Conservation (phyloP, 2,329 filamentous ascomycete genomes). For the Trichoderma atrobrunneum region DNA sequence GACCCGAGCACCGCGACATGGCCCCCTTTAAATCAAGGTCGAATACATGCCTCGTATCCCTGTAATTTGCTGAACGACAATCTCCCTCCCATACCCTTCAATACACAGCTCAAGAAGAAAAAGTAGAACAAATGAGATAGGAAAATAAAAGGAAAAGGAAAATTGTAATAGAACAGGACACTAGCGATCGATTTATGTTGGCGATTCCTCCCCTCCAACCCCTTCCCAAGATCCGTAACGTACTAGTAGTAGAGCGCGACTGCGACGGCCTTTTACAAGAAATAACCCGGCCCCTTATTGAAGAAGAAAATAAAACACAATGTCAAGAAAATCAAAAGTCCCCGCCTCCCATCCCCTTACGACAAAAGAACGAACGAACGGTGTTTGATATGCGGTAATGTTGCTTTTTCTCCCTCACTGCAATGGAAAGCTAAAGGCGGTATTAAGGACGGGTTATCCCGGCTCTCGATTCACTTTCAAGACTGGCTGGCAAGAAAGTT, state of each 20-base stretch:
- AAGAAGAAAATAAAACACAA: conserved; percentile 2
- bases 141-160: neutral
- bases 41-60: neutral
- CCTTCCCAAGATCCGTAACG: neutral
- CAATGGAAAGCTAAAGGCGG: neutral
- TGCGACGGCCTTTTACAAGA: conserved; percentile 8
- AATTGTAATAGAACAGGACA: neutral
- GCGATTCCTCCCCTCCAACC: neutral
- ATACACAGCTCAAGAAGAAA: neutral
- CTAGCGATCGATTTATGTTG: neutral
- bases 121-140: neutral
- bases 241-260: conserved; percentile 5
- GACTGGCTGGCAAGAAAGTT: conserved; percentile 56
- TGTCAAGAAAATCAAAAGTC: conserved; percentile 6
- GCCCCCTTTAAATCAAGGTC: neutral
- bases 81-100: conserved; percentile 5
- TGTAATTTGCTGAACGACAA: neutral
- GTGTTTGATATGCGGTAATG: conserved; percentile 5
- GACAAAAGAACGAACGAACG: conserved; percentile 17
- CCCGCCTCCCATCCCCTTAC: neutral
- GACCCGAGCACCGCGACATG: neutral
- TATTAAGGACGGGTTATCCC: neutral
- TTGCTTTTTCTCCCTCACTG: neutral
- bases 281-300: neutral
- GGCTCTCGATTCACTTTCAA: conserved; percentile 28